These are phyloP conservation scores for Boletus rubroflammeus DNA, from an alignment of 768 basidiomycete species.

Conservation along the genomic window DNA sequence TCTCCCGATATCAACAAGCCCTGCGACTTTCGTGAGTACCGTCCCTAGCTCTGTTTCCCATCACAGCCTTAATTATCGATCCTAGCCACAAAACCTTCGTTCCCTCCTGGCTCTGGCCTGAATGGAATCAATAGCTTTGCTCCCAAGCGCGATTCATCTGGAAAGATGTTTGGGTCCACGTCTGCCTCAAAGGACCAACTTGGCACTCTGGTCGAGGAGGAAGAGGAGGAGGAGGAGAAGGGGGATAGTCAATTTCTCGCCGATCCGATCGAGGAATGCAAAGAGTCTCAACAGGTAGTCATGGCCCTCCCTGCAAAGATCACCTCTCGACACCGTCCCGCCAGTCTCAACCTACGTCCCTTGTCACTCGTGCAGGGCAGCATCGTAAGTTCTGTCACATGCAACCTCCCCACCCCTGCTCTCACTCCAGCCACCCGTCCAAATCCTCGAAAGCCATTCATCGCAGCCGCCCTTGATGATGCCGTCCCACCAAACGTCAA, in stretches of 20 bases:
- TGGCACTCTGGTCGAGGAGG: conserved; percentile 78
- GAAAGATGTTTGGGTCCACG: conserved; percentile 58
- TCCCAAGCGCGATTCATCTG: conserved; percentile 77
- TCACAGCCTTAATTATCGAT: background rate
- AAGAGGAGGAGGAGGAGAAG: conserved; percentile 61
- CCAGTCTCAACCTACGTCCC: conserved; percentile 63
- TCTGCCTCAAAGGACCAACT: conserved; percentile 73
- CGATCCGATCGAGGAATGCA: conserved; percentile 12
- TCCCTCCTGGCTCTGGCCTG: conserved; percentile 44
- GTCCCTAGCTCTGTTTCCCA: background rate
- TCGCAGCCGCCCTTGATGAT: conserved; percentile 7
- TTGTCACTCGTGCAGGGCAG: conserved; percentile 63
- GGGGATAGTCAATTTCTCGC: conserved; percentile 42
- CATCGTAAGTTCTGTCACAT: conserved; percentile 34
- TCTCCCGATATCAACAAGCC: conserved; percentile 54
- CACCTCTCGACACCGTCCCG: conserved; percentile 57
- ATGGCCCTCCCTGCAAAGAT: conserved; percentile 36
- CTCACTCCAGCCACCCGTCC: conserved; percentile 47
- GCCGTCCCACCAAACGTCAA: conserved; percentile 25
- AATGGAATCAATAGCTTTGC: conserved; percentile 42
- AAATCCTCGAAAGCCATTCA: conserved; percentile 36
- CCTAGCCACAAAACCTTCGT: conserved; percentile 59
- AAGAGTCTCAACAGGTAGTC: conserved; percentile 23
- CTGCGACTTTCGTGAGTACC: conserved; percentile 64
- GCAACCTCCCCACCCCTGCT: conserved; percentile 51